These are phyloP conservation scores for Stygiomarasmius scandens DNA, from an alignment of 1,284 basidiomycete species.

Conservation along the genomic window DNA sequence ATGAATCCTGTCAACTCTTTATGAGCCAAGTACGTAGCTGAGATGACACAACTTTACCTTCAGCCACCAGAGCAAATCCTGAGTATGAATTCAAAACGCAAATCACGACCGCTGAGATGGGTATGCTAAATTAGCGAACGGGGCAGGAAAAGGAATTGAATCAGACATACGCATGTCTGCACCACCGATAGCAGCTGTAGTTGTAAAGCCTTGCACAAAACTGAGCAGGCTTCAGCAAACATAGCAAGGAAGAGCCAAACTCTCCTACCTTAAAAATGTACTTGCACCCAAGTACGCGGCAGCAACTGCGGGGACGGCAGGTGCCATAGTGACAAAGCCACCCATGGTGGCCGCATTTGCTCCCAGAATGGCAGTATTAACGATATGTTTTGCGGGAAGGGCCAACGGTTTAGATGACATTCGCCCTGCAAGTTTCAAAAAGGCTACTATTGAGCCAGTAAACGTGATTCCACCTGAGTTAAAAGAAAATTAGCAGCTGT, in stretches of 20 bases:
- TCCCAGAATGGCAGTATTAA: constrained; percentile 71
- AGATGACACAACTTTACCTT: constrained; percentile 49
- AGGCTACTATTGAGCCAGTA: constrained; percentile 86
- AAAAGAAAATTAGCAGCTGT: constrained; percentile 3
- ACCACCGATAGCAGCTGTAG: constrained; percentile 84
- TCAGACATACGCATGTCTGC: constrained; percentile 83
- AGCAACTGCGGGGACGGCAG: constrained; percentile 69
- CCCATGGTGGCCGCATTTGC: constrained; percentile 71
- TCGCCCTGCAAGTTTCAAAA: constrained; percentile 80
- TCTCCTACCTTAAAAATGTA: too few relatives aligned
- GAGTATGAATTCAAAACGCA: constrained; percentile 88
- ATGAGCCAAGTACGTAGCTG: neutral
- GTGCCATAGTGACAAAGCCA: constrained; percentile 72
- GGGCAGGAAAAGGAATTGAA: constrained; percentile 10
- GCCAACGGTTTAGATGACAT: constrained; percentile 74
- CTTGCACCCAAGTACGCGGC: constrained; percentile 77
- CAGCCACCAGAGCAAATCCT: constrained; percentile 91
- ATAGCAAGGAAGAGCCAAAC: too few relatives aligned
- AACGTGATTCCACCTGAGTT: constrained; percentile 69
- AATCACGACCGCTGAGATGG: constrained; percentile 78
- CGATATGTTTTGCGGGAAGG: constrained; percentile 74
- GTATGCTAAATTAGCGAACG: constrained; percentile 3
- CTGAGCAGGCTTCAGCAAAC: too few relatives aligned
- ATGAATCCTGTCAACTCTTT: constrained; percentile 61
- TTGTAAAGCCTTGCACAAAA: constrained; percentile 83